Percentiles rank a stretch among this genome's conserved stretches.
Evolutionary conservation across 2,329 filamentous ascomycete species (phyloP).

Genomic region (Beauveria medogensis): DNA sequence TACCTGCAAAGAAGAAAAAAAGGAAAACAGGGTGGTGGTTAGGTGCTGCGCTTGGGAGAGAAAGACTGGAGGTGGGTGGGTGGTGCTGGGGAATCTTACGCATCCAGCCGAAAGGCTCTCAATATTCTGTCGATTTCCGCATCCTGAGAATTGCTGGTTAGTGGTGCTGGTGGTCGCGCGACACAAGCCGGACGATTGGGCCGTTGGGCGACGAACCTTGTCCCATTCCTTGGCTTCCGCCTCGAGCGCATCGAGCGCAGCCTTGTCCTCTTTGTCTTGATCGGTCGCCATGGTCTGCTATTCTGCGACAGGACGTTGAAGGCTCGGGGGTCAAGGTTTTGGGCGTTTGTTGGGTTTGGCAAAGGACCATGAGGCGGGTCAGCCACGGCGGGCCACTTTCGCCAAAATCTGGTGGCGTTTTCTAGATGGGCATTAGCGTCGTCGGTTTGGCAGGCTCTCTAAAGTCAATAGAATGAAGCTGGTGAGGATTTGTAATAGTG

Average conservation of each 20-base stretch:
- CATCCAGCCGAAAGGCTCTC: conserved; percentile 71
- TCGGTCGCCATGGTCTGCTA: conserved; percentile 28
- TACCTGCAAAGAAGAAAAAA: conserved; percentile 46
- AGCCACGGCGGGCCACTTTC: background rate
- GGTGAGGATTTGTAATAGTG: too few species aligned
- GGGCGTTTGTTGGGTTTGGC: background rate
- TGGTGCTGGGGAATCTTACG: conserved; percentile 28
- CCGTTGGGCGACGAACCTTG: conserved; percentile 49
- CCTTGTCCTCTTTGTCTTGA: conserved; percentile 50
- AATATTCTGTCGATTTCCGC: conserved; percentile 92
- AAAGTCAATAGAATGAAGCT: too few species aligned
- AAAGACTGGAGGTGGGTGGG: background rate
- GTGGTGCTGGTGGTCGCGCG: background rate
- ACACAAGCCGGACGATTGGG: background rate
- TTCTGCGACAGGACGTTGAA: conserved; percentile 12
- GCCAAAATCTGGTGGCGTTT: background rate
- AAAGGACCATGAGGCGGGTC: background rate
- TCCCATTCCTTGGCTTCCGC: conserved; percentile 83
- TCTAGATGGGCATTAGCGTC: background rate
- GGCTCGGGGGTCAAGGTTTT: background rate
- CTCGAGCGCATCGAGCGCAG: conserved; percentile 74
- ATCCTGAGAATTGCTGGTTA: conserved; percentile 51
- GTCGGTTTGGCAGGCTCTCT: too few species aligned
- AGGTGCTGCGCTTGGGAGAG: background rate
- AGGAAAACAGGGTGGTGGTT: background rate